These are phyloP conservation scores for Citrus sp. DNA, from an alignment of 345 rosid genomes.

Conservation along the genomic window DNA sequence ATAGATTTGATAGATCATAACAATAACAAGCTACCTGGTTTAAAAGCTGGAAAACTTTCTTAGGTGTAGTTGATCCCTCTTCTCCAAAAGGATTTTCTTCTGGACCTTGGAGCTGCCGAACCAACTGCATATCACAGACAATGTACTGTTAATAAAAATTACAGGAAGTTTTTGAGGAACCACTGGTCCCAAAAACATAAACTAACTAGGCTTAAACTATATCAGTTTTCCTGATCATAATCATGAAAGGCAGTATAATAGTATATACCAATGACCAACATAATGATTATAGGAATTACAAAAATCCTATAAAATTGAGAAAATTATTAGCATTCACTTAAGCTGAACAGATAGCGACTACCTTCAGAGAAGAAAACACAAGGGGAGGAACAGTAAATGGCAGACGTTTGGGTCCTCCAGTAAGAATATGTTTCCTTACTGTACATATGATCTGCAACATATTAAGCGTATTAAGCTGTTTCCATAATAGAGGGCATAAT, in stretches of 20 bases:
- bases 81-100: slow-evolving; percentile 97
- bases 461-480: background rate
- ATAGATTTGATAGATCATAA: slow-evolving; percentile 9
- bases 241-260: background rate
- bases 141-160: background rate
- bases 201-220: background rate
- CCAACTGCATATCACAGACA: slow-evolving; percentile 46
- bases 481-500: background rate
- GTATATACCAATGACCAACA: background rate
- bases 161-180: background rate
- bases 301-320: background rate
- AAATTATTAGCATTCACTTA: background rate
- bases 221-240: background rate
- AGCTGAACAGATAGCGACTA: slow-evolving; percentile 30
- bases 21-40: slow-evolving; percentile 53
- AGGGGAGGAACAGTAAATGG: slow-evolving; percentile 95
- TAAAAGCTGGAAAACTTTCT: slow-evolving; percentile 86
- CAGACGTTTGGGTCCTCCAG: slow-evolving; percentile 89
- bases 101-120: slow-evolving; percentile 79
- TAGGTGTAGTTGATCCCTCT: slow-evolving; percentile 69
- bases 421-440: slow-evolving; percentile 78
- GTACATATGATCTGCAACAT: slow-evolving; percentile 70
- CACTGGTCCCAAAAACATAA: background rate
- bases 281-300: background rate
- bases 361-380: slow-evolving; percentile 85